Evolutionary conservation across 228 moss, liverwort and hornwort species (phyloP).

Genomic region (Sphagnum magellanicum): DNA sequence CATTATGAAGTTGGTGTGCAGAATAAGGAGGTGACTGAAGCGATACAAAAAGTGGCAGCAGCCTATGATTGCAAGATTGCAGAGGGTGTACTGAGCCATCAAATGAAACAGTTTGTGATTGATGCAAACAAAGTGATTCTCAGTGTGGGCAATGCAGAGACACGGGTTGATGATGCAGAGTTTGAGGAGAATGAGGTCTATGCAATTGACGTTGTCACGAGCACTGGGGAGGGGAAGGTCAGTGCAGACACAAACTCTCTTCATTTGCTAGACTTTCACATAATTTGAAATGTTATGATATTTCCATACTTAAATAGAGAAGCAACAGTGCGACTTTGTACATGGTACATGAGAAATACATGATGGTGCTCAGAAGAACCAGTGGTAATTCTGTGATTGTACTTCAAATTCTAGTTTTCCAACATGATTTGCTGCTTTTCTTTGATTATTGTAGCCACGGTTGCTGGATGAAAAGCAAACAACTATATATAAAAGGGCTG

Average conservation of each 20-base stretch:
- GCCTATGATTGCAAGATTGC: conserved; percentile 96
- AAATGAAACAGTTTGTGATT: conserved; percentile 99
- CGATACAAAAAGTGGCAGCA: conserved; percentile 93
- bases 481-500: conserved; percentile 95
- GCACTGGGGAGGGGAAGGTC: conserved; percentile 98
- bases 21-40: conserved; percentile 99
- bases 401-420: too few relatives aligned
- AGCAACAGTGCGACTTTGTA: too few relatives aligned
- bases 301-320: too few relatives aligned
- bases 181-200: conserved; percentile 99
- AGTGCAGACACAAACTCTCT: neutral
- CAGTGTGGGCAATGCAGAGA: conserved; percentile 80
- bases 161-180: conserved; percentile 97
- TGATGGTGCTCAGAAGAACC: too few relatives aligned
- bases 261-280: neutral
- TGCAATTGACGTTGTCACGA: conserved; percentile 90
- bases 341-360: too few relatives aligned
- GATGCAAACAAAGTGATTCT: conserved; percentile 95
- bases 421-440: too few relatives aligned
- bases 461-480: conserved; percentile 97
- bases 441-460: conserved; percentile 54
- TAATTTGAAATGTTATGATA: neutral
- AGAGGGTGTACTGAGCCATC: conserved; percentile 96
- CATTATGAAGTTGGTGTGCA: conserved; percentile 11
- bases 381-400: too few relatives aligned